Evolutionary conservation across 805 yeast species (phyloP), one percentile per base, ranked within the genome.

Genomic region (Candida easanensis): DNA sequence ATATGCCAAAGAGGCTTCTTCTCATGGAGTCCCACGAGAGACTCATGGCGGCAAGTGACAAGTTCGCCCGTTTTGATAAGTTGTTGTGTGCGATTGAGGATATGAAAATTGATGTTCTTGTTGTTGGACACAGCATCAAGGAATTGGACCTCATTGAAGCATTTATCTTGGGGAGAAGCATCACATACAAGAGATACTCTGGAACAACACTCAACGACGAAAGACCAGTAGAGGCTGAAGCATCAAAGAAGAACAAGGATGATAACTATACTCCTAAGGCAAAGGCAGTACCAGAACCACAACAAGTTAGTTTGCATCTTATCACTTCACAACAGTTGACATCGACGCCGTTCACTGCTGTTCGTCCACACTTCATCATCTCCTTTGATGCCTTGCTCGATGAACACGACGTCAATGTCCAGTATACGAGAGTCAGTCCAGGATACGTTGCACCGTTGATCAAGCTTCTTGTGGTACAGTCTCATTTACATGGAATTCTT

Each of bases 91-190:
- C 42, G 8, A 26, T 45, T 10, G 33, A n/a, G 5, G 60, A 34
- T 13, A 14, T 36, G n/a, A 32, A 45, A 28, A 63, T 45, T 20
- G 60, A 69, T 13, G 52, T 74, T 4, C 58, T 71, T 5, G 68
- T 85, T 10, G 74, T 81, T 3, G 83, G 88, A 0, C 73, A 76
- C 28, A 76, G 71, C 53, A 71, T 82, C 18, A 81, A 83, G 56
- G 93, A 85, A 56, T 60, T 85, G 48, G 95, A 89, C 57, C 65
- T 89, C 36, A 70, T 89, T 6, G 97, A 89, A 61, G 85, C 90
- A 0, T 70, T 84, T 35, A 57, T 88, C 13, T 68, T 84, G n/a
- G 97, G 96, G 2, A 79, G 86, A 54, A 34, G 36, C 25, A 62
- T 87, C 30, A 73, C 74, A 48, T 84, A 84, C 56, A 74, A 73